These are phyloP conservation scores for Cladosporium sp. DNA, from an alignment of 2,329 filamentous ascomycete species.

Conservation along the genomic window DNA sequence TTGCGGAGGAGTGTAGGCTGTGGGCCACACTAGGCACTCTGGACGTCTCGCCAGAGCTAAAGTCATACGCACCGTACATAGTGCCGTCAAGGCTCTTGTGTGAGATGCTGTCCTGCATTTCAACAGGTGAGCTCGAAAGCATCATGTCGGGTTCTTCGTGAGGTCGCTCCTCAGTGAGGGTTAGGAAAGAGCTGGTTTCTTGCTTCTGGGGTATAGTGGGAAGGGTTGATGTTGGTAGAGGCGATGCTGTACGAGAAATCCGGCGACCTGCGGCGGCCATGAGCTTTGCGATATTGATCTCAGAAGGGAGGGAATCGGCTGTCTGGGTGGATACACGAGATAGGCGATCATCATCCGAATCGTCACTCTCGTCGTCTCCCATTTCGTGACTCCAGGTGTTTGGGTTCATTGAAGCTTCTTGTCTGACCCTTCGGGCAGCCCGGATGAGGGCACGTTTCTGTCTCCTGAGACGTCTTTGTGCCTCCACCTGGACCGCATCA, in stretches of 20 bases:
- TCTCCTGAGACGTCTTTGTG: constrained; percentile 54
- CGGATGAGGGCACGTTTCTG: constrained; percentile 30
- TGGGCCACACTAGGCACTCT: constrained; percentile 78
- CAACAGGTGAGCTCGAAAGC: constrained; percentile 17
- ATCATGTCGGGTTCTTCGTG: constrained; percentile 15
- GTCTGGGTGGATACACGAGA: constrained; percentile 35
- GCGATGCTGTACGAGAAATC: constrained; percentile 25
- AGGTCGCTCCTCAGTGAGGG: constrained; percentile 27
- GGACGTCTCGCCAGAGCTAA: constrained; percentile 28
- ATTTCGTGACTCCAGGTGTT: constrained; percentile 84
- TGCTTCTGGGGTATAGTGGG: constrained; percentile 8
- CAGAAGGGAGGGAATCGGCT: constrained; percentile 15
- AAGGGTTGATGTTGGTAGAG: constrained; percentile 15
- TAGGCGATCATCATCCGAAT: constrained; percentile 32
- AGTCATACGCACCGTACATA: constrained; percentile 70
- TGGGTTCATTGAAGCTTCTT: constrained; percentile 39
- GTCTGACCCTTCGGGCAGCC: constrained; percentile 18
- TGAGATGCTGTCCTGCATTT: constrained; percentile 14
- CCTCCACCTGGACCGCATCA: constrained; percentile 39
- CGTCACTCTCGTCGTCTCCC: constrained; percentile 44
- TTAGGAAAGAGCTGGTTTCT: constrained; percentile 15
- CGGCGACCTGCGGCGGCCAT: constrained; percentile 16
- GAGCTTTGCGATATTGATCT: constrained; percentile 7
- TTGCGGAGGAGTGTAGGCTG: constrained; percentile 43
- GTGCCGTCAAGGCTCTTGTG: constrained; percentile 66